Evolutionary conservation across 1,284 basidiomycete species (phyloP).

Genomic region (Ustanciosporium gigantosporum): DNA sequence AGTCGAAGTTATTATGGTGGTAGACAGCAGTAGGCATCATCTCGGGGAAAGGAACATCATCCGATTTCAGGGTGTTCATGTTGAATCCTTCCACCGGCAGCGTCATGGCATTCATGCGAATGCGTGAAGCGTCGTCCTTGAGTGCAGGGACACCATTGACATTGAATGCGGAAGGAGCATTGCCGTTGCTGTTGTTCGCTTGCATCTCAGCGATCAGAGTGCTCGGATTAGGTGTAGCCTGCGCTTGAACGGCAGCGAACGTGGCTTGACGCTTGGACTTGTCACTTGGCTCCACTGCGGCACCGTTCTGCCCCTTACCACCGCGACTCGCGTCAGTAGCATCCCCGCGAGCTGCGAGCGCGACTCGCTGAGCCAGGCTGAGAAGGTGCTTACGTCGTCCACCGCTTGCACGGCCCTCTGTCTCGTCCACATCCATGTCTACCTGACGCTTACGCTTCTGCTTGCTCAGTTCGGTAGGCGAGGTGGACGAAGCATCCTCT

Average conservation of each 20-base stretch:
- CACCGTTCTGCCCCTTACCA: not conserved
- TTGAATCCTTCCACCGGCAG: constrained; percentile 16
- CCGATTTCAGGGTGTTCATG: constrained; percentile 5
- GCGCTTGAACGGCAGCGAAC: constrained; percentile 8
- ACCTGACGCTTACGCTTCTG: constrained; percentile 34
- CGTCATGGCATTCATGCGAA: constrained; percentile 25
- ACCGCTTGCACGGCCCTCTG: not conserved
- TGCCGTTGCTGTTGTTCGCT: too few species aligned
- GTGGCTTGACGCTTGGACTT: constrained; percentile 31
- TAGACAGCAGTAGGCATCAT: constrained; percentile 22
- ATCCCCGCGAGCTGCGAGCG: constrained; percentile 35
- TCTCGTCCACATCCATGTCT: constrained; percentile 24
- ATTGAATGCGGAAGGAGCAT: constrained; percentile 3
- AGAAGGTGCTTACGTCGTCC: constrained; percentile 45
- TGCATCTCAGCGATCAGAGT: not conserved
- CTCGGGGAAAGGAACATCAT: constrained; percentile 30
- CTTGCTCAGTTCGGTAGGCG: constrained; percentile 14
- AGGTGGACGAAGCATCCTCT: constrained; percentile 1
- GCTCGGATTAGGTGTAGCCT: not conserved
- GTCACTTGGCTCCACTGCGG: not conserved
- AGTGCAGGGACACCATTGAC: constrained; percentile 28
- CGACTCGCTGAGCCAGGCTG: constrained; percentile 48
- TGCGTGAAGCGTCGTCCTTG: constrained; percentile 26
- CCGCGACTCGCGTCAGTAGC: not conserved
- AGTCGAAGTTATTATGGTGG: constrained; percentile 13